Percentiles rank a stretch among this genome's conserved stretches.
Evolutionary conservation across 2,329 filamentous ascomycete genomes (phyloP).

Genomic region (Trichoderma atrobrunneum): DNA sequence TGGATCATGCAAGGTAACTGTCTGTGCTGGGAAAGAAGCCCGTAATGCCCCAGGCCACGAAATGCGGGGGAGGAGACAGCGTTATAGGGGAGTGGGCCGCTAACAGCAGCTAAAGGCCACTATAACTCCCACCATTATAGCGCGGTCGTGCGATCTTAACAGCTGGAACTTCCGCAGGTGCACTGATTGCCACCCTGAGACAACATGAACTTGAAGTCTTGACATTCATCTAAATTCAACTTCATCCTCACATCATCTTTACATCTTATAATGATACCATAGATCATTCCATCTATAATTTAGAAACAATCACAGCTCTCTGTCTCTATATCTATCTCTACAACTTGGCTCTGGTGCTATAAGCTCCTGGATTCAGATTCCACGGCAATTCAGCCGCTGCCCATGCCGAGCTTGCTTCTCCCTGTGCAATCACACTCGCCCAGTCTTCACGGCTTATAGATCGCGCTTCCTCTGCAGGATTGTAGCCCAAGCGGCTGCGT

Average conservation of each 20-base stretch:
- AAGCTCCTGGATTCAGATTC: not conserved
- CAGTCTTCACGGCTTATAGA: constrained; percentile 1
- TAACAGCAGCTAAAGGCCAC: not conserved
- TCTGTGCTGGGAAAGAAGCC: not conserved
- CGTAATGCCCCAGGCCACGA: not conserved
- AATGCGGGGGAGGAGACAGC: not conserved
- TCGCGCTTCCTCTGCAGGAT: not conserved
- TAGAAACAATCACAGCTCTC: too few relatives aligned
- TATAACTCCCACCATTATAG: not conserved
- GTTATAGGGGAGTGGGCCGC: not conserved
- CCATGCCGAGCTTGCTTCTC: not conserved
- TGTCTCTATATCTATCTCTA: not conserved
- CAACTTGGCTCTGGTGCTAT: not conserved
- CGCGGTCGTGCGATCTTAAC: not conserved
- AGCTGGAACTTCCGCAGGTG: too few relatives aligned
- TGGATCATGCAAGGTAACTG: not conserved
- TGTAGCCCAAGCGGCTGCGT: not conserved
- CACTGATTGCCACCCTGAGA: too few relatives aligned
- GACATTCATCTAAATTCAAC: not conserved
- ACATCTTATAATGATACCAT: too few relatives aligned
- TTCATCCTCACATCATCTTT: not conserved
- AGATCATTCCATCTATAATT: too few relatives aligned
- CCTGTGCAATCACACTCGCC: not conserved
- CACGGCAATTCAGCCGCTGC: not conserved
- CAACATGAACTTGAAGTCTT: too few relatives aligned